Base-by-base conservation (phyloP, 495 filamentous ascomycete species). In the Talaromyces nanjingensis region DNA sequence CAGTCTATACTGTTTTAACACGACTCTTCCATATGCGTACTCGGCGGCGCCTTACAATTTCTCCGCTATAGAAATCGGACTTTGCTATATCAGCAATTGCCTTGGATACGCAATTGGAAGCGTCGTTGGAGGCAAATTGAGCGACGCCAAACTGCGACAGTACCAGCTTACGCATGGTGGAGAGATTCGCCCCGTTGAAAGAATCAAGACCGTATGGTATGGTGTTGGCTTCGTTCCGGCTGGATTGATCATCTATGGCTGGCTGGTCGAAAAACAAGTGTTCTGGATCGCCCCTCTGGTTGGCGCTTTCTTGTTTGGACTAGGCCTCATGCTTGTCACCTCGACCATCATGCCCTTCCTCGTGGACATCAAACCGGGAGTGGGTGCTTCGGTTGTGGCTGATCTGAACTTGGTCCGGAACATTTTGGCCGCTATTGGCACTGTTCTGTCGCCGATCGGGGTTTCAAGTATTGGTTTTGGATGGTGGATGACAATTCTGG, bases 171-270 rank as follows among this genome's bases (percentile, higher is more conserved):
- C 55, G 45, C 27, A 59, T 52, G 47, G 18, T 58, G 55, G 55
- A 12, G 55, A 14, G 18, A 33, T 63, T 25, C 12, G 8, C 6
- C 66, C 66, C 1, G 31, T n/a, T 4, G 64, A 63, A 53, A 52
- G 66, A 22, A 66, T 68, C n/a, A 55, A 61, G 24, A 68, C 61
- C n/a, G 60, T 56, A 7, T 65, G 59, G 63, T 34, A 63, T 24
- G 66, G 59, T 34, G 64, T 57, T 16, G 31, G 54, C 4, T 45
- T 68, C 20, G 55, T 62, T 16, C 66, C 66, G 14, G 66, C 64
- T 6, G 63, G 47, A 9, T 55, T 68, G 54, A 27, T 68, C 3
- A 31, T 53, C 7, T 68, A 63, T n/a, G 64, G 66, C 52, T 68
- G 64, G 66, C 31, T 60, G 3, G 60, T 54, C 18, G 25, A 33